Base-by-base conservation (phyloP, 2,329 filamentous ascomycete species). In the Epichloe uncinata region DNA sequence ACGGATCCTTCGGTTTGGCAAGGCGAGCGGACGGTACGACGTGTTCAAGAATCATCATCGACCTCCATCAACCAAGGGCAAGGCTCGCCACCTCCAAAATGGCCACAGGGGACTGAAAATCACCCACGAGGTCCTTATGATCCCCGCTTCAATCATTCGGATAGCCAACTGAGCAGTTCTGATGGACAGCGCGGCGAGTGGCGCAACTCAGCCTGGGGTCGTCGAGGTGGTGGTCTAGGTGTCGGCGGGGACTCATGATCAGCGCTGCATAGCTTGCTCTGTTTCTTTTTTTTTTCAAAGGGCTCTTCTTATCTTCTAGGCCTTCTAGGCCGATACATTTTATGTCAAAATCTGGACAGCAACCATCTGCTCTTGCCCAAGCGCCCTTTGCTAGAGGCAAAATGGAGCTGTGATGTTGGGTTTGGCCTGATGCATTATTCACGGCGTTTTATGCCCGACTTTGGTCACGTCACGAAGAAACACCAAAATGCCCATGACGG, bases 1-100 rank as follows among this genome's bases (percentile, higher is more conserved):
- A 87, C 85, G n/a, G 91, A 97, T 62, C 87, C 86, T 5, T 78
- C 85, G 20, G 77, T 86, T 5, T 88, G 84, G 82, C 84, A 88
- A 59, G 85, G 87, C 62, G 89, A 95, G 66, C 84, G 81, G 56
- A 89, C 85, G 45, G 88, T 91, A 40, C 81, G 89, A 45, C 85
- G 90, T 51, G 80, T 95, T 35, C 77, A 81, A 57, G 79, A 83
- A 15, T 71, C 76, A n/a, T 64, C 70, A 45, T 68, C 71, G 8
- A 68, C 66, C 49, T 61, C 61, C 44, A 63, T 63, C 35, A 63
- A 59, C 26, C 50, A 56, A 13, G 60, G 58, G 36, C 72, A 73
- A 49, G 74, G 70, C 36, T 76, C 73, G 2, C 73, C 78, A 5
- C 70, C 73, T 2, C 67, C 68, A 7, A 71, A 71, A 54, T 73